These are phyloP conservation scores for Nepenthes alata DNA, from an alignment of 179 eudicot species.

Conservation along the genomic window DNA sequence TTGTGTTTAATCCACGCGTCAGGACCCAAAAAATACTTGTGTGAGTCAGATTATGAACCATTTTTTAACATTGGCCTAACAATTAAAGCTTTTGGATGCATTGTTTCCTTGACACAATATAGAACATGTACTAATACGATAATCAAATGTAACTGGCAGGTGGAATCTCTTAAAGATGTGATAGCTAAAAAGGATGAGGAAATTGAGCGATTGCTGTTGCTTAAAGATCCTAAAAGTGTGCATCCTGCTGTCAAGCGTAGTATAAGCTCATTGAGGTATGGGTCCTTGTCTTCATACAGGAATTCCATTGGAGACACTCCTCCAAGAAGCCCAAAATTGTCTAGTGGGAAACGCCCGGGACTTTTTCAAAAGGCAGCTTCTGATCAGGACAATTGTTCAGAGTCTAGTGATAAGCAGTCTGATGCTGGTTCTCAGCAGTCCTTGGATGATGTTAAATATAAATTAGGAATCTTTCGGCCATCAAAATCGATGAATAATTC, in stretches of 20 bases:
- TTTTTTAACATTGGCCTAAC: too few relatives aligned
- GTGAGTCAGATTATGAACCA: too few relatives aligned
- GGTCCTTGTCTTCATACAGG: slow-evolving; percentile 26
- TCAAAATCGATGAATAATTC: slow-evolving; percentile 27
- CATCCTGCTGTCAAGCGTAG: slow-evolving; percentile 14
- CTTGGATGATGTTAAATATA: slow-evolving; percentile 6
- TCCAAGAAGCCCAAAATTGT: slow-evolving; percentile 10
- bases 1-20: too few relatives aligned
- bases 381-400: slow-evolving; percentile 23
- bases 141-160: slow-evolving; percentile 23
- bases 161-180: slow-evolving; percentile 63
- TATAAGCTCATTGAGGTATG: slow-evolving; percentile 30
- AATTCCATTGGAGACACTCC: slow-evolving; percentile 20
- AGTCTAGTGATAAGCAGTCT: slow-evolving; percentile 17
- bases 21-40: too few relatives aligned
- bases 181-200: slow-evolving; percentile 84
- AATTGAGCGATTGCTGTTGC: slow-evolving; percentile 48
- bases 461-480: slow-evolving; percentile 13
- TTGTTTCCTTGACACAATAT: neutral
- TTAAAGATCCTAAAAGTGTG: slow-evolving; percentile 43
- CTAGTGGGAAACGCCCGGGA: slow-evolving; percentile 13
- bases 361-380: slow-evolving; percentile 18
- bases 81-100: too few relatives aligned
- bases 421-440: slow-evolving; percentile 13
- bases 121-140: neutral